A percentile compares a stretch with the other conserved stretches of the same genome.
These are phyloP conservation scores for Talaromyces piceae DNA, from an alignment of 2,329 filamentous ascomycete genomes.

Conservation along the genomic window DNA sequence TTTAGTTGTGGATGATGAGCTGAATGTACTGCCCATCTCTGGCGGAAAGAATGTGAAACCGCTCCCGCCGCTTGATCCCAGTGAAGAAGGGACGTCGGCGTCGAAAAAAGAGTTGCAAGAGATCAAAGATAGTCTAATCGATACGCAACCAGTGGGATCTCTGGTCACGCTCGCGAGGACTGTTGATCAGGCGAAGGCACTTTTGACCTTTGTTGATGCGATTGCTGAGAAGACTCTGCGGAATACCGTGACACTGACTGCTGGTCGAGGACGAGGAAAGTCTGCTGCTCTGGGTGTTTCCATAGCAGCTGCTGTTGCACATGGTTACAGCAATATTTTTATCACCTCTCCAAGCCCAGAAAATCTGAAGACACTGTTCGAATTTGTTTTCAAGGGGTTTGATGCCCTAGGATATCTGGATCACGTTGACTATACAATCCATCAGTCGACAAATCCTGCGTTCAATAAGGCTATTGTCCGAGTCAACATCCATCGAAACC, in stretches of 20 bases:
- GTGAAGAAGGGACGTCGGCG: conserved; percentile 63
- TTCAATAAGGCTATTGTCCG: conserved; percentile 98
- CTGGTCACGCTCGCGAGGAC: conserved; percentile 81
- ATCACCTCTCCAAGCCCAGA: conserved; percentile 96
- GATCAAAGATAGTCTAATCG: conserved; percentile 80
- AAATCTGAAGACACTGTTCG: conserved; percentile 96
- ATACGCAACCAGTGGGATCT: conserved; percentile 78
- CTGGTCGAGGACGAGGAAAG: conserved; percentile 90
- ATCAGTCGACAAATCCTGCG: conserved; percentile 95
- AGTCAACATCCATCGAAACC: conserved; percentile 89
- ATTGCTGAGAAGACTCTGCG: conserved; percentile 93
- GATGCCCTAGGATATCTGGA: conserved; percentile 90
- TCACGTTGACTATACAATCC: conserved; percentile 94
- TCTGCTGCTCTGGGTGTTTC: conserved; percentile 92
- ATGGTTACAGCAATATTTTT: conserved; percentile 98
- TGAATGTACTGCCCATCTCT: conserved; percentile 95
- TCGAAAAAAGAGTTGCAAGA: conserved; percentile 68
- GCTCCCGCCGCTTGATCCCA: conserved; percentile 66
- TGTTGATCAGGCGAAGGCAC: conserved; percentile 89
- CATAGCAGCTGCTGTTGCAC: conserved; percentile 85
- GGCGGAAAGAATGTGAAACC: conserved; percentile 84
- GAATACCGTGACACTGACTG: conserved; percentile 88
- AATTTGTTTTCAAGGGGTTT: conserved; percentile 98
- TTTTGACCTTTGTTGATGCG: conserved; percentile 94
- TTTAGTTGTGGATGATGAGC: conserved; percentile 91